Conservation (phyloP, 2,329 filamentous ascomycete genomes). For the Ophiostoma triangulosporum region DNA sequence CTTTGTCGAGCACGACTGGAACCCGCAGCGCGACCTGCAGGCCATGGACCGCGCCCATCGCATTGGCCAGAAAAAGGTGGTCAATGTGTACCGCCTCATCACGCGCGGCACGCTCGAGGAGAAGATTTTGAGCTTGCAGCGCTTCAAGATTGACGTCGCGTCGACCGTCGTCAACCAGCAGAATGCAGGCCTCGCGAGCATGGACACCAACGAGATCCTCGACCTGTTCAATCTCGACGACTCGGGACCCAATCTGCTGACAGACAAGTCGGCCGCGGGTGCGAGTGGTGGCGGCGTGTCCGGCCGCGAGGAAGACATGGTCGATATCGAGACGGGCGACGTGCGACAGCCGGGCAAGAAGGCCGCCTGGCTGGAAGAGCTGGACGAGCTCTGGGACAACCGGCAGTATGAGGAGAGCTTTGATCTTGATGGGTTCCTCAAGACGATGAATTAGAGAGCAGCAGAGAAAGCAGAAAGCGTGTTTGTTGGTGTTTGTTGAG, state of each 20-base stretch:
- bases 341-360: constrained; percentile 93
- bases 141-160: constrained; percentile 98
- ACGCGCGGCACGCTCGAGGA: constrained; percentile 93
- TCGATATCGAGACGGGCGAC: constrained; percentile 84
- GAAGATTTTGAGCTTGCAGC: constrained; percentile 94
- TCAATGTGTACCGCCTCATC: constrained; percentile 95
- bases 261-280: constrained; percentile 38
- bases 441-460: constrained; percentile 61
- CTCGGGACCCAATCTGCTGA: constrained; percentile 51
- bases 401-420: constrained; percentile 97
- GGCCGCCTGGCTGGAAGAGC: constrained; percentile 76
- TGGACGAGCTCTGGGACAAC: constrained; percentile 95
- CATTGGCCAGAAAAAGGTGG: constrained; percentile 98
- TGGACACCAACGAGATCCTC: constrained; percentile 97
- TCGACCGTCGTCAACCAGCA: constrained; percentile 98
- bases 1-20: constrained; percentile 99
- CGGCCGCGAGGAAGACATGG: constrained; percentile 70
- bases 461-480: background rate
- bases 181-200: constrained; percentile 83
- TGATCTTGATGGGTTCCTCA: constrained; percentile 87
- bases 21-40: constrained; percentile 95
- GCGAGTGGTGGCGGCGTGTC: constrained; percentile 17
- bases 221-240: constrained; percentile 91
- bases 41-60: constrained; percentile 98
- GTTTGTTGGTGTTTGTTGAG: too few species aligned